Percentiles rank a stretch among this genome's conserved stretches.
These are phyloP conservation scores for Cnidoscolus chayamansa DNA, from an alignment of 441 rosid species.

Conservation along the genomic window DNA sequence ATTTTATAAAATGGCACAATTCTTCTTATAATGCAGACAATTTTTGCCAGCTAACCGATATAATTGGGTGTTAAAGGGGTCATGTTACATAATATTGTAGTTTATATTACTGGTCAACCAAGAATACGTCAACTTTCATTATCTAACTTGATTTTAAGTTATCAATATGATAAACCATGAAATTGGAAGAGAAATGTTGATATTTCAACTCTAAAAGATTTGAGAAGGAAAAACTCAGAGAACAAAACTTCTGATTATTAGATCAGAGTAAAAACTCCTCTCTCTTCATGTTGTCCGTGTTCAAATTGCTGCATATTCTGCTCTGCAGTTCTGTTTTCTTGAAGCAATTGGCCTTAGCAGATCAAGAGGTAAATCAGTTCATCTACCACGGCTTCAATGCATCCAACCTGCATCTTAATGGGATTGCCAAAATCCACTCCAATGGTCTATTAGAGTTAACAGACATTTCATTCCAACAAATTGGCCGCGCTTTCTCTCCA, in stretches of 20 bases:
- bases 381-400: conserved; percentile 34
- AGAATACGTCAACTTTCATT: background rate
- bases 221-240: background rate
- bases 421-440: conserved; percentile 35
- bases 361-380: conserved; percentile 34
- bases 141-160: no score
- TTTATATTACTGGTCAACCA: background rate
- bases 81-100: background rate
- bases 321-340: conserved; percentile 10
- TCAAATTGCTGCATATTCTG: conserved; percentile 17
- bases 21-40: background rate
- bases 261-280: no score
- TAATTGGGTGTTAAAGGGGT: background rate
- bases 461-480: conserved; percentile 26
- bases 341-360: conserved; percentile 22
- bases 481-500: conserved; percentile 54
- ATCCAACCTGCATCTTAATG: conserved; percentile 31
- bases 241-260: background rate
- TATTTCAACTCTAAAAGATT: background rate
- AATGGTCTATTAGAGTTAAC: conserved; percentile 41
- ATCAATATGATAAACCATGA: background rate
- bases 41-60: background rate
- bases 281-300: background rate
- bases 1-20: background rate
- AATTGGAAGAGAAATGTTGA: background rate